These are phyloP conservation scores for Pyrenula massariospora DNA, from an alignment of 495 filamentous ascomycete genomes.

Conservation along the genomic window DNA sequence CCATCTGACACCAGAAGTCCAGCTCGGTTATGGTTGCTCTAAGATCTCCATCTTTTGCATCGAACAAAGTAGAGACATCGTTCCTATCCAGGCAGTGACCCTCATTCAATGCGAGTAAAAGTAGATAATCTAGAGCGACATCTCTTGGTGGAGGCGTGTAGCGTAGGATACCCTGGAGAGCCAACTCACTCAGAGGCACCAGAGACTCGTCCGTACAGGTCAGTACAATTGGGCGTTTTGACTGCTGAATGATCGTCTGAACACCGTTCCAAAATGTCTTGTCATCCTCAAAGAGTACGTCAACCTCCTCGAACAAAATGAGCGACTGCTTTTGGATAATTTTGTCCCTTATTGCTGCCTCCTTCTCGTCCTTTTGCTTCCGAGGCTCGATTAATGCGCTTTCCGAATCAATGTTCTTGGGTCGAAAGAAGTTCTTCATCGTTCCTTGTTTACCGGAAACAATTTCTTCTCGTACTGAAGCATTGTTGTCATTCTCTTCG, in stretches of 20 bases:
- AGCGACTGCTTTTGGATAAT: slow-evolving; percentile 75
- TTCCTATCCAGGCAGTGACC: slow-evolving; percentile 68
- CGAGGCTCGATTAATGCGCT: background rate
- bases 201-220: slow-evolving; percentile 84
- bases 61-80: slow-evolving; percentile 58
- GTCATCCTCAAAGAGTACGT: slow-evolving; percentile 89
- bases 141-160: slow-evolving; percentile 56
- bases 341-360: background rate
- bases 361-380: slow-evolving; percentile 23
- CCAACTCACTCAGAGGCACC: slow-evolving; percentile 57
- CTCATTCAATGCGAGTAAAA: slow-evolving; percentile 79
- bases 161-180: slow-evolving; percentile 79
- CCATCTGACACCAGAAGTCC: slow-evolving; percentile 95
- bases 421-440: slow-evolving; percentile 67
- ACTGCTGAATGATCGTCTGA: slow-evolving; percentile 61
- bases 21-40: slow-evolving; percentile 77
- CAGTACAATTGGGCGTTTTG: slow-evolving; percentile 84
- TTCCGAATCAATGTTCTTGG: slow-evolving; percentile 10
- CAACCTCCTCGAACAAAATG: slow-evolving; percentile 89
- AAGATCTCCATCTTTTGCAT: slow-evolving; percentile 55
- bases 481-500: slow-evolving; percentile 4
- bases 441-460: slow-evolving; percentile 61
- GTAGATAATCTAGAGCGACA: slow-evolving; percentile 64
- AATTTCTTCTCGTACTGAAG: slow-evolving; percentile 33
- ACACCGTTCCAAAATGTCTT: slow-evolving; percentile 87